phyloP scores from a whole-genome alignment of 208 protist species.

The Vickermania spadyakhi region DNA sequence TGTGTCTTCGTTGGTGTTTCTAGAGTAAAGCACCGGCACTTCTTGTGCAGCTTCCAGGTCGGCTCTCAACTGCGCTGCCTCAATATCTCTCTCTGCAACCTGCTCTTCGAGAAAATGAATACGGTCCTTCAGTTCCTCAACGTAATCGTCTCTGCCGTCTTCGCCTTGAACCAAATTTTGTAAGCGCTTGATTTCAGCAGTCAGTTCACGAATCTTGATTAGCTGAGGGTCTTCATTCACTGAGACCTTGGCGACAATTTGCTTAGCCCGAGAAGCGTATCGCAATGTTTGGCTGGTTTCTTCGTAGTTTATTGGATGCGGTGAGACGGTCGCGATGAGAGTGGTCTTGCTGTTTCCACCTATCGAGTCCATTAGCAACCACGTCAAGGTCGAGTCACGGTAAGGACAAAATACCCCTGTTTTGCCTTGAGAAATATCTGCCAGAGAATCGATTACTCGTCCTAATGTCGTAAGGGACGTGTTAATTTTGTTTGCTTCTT shows the following conservation, averaged over 20 bases:
- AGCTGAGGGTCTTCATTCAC: conserved; percentile 91
- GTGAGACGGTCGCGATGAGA: conserved; percentile 94
- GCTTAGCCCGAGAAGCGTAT: conserved; percentile 85
- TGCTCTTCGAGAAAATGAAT: not conserved
- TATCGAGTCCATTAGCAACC: conserved; percentile 81
- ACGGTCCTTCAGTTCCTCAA: not conserved
- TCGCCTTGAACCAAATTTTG: conserved; percentile 31
- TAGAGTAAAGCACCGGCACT: too few species aligned
- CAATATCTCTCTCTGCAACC: not conserved
- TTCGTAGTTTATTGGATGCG: conserved; percentile 76
- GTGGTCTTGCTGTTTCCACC: conserved; percentile 90
- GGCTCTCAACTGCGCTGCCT: not conserved
- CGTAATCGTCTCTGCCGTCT: conserved; percentile 14
- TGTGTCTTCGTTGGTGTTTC: too few species aligned
- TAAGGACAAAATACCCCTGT: conserved; percentile 74
- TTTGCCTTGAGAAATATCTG: conserved; percentile 64
- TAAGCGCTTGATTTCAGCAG: conserved; percentile 57
- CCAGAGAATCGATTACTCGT: conserved; percentile 81
- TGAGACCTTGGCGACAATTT: conserved; percentile 86
- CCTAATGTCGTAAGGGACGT: conserved; percentile 86
- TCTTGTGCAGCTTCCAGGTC: not conserved
- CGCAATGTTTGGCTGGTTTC: conserved; percentile 91
- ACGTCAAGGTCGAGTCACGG: conserved; percentile 84
- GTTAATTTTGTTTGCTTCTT: conserved; percentile 90
- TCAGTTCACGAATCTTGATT: conserved; percentile 58